These are phyloP conservation scores for Helichrysum umbraculigerum DNA, from an alignment of 129 eudicot species.

Conservation along the genomic window DNA sequence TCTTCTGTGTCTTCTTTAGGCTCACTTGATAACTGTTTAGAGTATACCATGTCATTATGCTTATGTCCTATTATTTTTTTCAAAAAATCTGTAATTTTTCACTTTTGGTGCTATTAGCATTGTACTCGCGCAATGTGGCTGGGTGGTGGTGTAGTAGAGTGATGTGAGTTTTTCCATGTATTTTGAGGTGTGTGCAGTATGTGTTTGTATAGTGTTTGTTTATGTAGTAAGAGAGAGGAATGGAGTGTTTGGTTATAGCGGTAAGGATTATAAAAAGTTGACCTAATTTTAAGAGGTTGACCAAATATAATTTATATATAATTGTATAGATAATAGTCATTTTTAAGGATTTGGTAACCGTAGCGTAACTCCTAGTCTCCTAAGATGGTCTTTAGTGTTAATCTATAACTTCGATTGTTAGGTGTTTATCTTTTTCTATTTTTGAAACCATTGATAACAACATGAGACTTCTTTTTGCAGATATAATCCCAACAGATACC, in stretches of 20 bases:
- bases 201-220: background rate
- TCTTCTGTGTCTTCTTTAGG: background rate
- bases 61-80: background rate
- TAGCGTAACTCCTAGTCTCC: no score
- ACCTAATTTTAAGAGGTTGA: background rate
- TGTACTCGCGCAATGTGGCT: no score
- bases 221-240: background rate
- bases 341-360: no score
- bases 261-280: background rate
- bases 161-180: no score
- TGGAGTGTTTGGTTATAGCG: no score
- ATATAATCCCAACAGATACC: slow-evolving; percentile 56
- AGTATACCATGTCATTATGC: background rate
- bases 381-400: no score
- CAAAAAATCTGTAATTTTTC: background rate
- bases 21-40: slow-evolving; percentile 5
- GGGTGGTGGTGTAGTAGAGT: no score
- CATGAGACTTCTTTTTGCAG: slow-evolving; percentile 35
- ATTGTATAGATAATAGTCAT: background rate
- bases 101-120: background rate
- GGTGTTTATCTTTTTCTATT: background rate
- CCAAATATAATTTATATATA: no score
- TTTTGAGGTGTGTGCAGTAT: slow-evolving; percentile 1
- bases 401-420: background rate
- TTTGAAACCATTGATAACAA: background rate